These are phyloP conservation scores for Mycoemilia scoparia DNA, from an alignment of 192 early-diverging fungal species.

Conservation along the genomic window DNA sequence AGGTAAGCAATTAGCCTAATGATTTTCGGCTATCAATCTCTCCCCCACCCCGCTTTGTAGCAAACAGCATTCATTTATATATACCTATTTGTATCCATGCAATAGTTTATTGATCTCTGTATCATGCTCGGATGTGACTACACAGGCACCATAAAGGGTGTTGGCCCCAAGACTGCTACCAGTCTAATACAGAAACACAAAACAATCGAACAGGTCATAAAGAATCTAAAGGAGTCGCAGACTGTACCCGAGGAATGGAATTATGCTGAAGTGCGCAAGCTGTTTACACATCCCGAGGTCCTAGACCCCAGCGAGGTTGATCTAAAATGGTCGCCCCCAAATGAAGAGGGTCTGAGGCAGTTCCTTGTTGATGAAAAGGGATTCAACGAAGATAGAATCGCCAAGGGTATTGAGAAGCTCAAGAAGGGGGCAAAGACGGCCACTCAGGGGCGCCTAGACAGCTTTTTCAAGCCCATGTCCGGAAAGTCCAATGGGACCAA, in stretches of 20 bases:
- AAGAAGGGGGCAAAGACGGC: slow-evolving; percentile 50
- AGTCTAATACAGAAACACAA: slow-evolving; percentile 68
- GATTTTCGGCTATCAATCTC: slow-evolving; percentile 2
- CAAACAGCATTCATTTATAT: background rate
- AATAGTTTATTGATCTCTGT: slow-evolving; percentile 90
- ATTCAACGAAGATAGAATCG: slow-evolving; percentile 85
- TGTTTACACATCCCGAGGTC: slow-evolving; percentile 74
- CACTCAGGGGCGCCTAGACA: slow-evolving; percentile 81
- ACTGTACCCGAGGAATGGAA: slow-evolving; percentile 77
- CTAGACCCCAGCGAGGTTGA: slow-evolving; percentile 31
- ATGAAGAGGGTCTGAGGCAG: slow-evolving; percentile 65
- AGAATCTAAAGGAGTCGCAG: slow-evolving; percentile 59
- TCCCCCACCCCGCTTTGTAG: background rate
- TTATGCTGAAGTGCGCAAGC: slow-evolving; percentile 68
- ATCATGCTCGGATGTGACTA: slow-evolving; percentile 97
- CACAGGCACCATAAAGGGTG: slow-evolving; percentile 81
- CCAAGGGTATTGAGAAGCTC: slow-evolving; percentile 62
- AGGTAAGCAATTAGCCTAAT: too few relatives aligned
- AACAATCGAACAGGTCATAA: slow-evolving; percentile 60
- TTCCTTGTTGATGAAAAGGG: slow-evolving; percentile 90
- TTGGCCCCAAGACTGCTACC: slow-evolving; percentile 77
- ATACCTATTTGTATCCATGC: too few relatives aligned
- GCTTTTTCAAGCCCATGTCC: slow-evolving; percentile 58
- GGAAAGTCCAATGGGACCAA: too few relatives aligned
- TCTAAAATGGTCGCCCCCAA: slow-evolving; percentile 53